Conservation (phyloP, 208 protist genomes). For the Phytomonas francai region DNA sequence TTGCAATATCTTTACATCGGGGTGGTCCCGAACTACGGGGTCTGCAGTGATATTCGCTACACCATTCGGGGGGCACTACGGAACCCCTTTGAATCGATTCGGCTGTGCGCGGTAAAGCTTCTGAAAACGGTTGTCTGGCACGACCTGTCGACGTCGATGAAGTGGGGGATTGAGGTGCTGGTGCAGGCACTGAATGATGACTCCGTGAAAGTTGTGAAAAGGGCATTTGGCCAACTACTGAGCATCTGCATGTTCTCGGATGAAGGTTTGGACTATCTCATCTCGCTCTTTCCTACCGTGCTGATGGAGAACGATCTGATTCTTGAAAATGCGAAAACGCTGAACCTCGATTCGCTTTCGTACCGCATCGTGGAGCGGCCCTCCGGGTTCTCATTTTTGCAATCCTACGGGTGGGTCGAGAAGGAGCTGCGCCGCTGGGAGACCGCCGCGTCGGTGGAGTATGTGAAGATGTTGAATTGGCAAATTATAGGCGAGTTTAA, state of each 20-base stretch:
- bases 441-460: slow-evolving; percentile 40
- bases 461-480: slow-evolving; percentile 38
- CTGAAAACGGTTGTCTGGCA: slow-evolving; percentile 72
- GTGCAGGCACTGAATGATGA: slow-evolving; percentile 71
- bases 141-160: slow-evolving; percentile 80
- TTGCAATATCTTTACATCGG: slow-evolving; percentile 70
- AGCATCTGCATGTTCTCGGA: slow-evolving; percentile 82
- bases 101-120: slow-evolving; percentile 70
- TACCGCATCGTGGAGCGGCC: slow-evolving; percentile 76
- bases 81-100: slow-evolving; percentile 56
- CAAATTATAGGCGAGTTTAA: slow-evolving; percentile 35
- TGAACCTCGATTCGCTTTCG: slow-evolving; percentile 52
- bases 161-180: slow-evolving; percentile 82
- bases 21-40: slow-evolving; percentile 84
- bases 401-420: slow-evolving; percentile 81
- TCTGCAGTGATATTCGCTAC: slow-evolving; percentile 82
- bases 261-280: slow-evolving; percentile 80
- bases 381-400: slow-evolving; percentile 76
- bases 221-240: slow-evolving; percentile 73
- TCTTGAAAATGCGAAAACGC: slow-evolving; percentile 49
- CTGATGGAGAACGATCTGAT: slow-evolving; percentile 83
- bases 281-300: slow-evolving; percentile 69
- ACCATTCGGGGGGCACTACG: slow-evolving; percentile 51
- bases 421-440: slow-evolving; percentile 81
- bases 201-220: slow-evolving; percentile 68